phyloP scores from a whole-genome alignment of 768 basidiomycete genomes.

The Mycena galopus region DNA sequence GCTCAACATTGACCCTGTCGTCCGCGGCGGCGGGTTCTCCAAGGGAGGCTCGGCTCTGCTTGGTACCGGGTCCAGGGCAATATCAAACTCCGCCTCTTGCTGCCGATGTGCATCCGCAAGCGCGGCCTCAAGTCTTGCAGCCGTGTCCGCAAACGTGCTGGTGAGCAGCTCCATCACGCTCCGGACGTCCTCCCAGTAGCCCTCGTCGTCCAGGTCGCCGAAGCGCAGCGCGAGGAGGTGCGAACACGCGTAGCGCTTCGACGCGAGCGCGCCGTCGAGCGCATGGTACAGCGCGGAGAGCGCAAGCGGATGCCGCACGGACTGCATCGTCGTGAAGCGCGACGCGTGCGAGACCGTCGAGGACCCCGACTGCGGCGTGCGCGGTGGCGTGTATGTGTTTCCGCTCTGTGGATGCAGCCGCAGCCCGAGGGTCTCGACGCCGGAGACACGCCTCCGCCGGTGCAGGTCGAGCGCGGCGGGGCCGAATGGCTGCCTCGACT shows the following conservation, averaged over 20 bases:
- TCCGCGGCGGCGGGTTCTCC: conserved; percentile 29
- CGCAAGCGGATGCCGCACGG: conserved; percentile 75
- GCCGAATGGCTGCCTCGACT: conserved; percentile 64
- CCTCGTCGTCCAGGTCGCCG: conserved; percentile 74
- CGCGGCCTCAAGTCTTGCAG: conserved; percentile 71
- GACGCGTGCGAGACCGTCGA: conserved; percentile 62
- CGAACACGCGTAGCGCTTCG: conserved; percentile 83
- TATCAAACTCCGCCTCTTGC: conserved; percentile 63
- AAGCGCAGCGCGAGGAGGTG: conserved; percentile 87
- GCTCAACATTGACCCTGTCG: conserved; percentile 23
- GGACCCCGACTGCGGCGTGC: conserved; percentile 46
- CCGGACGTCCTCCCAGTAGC: conserved; percentile 89
- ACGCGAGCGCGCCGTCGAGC: conserved; percentile 74
- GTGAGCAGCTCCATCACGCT: conserved; percentile 80
- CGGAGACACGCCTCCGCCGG: conserved; percentile 63
- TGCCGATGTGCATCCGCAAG: conserved; percentile 71
- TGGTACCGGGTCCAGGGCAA: conserved; percentile 56
- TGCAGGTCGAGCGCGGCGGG: conserved; percentile 72
- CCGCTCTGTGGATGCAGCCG: conserved; percentile 38
- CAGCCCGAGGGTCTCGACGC: conserved; percentile 58
- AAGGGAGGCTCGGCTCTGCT: too few species aligned
- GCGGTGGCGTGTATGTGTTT: conserved; percentile 43
- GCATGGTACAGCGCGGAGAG: conserved; percentile 71
- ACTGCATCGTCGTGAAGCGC: conserved; percentile 72
- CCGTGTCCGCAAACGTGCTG: conserved; percentile 74